Evolutionary conservation across 2,329 filamentous ascomycete genomes (phyloP).

Genomic region (Pestalotiopsis sp.): DNA sequence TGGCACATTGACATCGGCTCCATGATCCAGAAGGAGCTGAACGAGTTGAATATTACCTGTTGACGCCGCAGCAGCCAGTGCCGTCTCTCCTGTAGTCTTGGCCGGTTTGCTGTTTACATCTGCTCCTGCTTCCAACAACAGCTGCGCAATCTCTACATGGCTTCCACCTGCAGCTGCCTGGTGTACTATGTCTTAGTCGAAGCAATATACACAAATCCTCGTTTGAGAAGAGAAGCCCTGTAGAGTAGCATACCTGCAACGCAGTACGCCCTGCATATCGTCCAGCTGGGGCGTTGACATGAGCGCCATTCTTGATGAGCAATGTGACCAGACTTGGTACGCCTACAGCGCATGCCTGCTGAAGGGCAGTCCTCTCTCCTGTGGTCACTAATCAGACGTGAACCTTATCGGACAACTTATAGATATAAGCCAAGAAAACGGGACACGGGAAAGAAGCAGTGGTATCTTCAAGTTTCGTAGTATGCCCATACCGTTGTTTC

Average conservation of each 20-base stretch:
- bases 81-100: slow-evolving; percentile 36
- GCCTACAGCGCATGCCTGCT: slow-evolving; percentile 29
- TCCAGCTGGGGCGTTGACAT: slow-evolving; percentile 26
- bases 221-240: not conserved
- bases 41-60: slow-evolving; percentile 25
- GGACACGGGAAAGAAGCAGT: no score
- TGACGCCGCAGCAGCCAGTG: slow-evolving; percentile 36
- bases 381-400: not conserved
- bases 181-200: not conserved
- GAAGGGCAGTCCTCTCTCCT: slow-evolving; percentile 16
- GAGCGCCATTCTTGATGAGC: slow-evolving; percentile 20
- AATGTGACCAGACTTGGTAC: slow-evolving; percentile 19
- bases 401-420: not conserved
- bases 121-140: slow-evolving; percentile 27
- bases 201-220: not conserved
- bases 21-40: slow-evolving; percentile 27
- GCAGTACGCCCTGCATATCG: slow-evolving; percentile 34
- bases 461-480: slow-evolving; percentile 21
- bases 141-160: slow-evolving; percentile 23
- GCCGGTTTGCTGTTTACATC: slow-evolving; percentile 31
- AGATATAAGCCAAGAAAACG: not conserved
- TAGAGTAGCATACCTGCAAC: slow-evolving; percentile 29
- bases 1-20: slow-evolving; percentile 33
- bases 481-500: slow-evolving; percentile 33
- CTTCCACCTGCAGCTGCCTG: slow-evolving; percentile 29